A percentile compares a stretch with the other conserved stretches of the same genome.
These are phyloP conservation scores for Aspergillus chevalieri DNA, from an alignment of 2,329 filamentous ascomycete species.

Conservation along the genomic window DNA sequence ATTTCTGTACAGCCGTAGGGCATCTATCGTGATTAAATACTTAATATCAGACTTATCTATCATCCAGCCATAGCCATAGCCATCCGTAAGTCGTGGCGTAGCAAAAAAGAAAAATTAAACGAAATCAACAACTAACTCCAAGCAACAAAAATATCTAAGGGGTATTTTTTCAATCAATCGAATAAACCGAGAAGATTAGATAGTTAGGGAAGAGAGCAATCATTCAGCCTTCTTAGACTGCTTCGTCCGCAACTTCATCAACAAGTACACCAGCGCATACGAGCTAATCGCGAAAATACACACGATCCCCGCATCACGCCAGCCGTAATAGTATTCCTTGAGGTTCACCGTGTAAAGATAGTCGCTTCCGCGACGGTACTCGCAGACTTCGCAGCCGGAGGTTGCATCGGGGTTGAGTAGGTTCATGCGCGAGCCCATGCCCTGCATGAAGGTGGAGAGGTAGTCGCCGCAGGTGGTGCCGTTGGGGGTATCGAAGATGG, in stretches of 20 bases:
- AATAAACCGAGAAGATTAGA: not conserved
- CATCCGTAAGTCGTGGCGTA: no score
- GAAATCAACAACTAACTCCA: no score
- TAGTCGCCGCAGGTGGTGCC: constrained; percentile 54
- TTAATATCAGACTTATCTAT: no score
- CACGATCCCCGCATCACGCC: constrained; percentile 8
- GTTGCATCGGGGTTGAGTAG: constrained; percentile 56
- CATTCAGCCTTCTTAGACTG: constrained; percentile 1
- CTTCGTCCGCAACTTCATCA: constrained; percentile 3
- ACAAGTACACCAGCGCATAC: constrained; percentile 7
- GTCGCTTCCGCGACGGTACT: constrained; percentile 53
- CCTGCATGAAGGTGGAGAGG: constrained; percentile 45
- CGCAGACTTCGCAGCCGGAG: constrained; percentile 53
- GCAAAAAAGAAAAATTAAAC: no score
- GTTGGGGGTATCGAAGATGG: constrained; percentile 27
- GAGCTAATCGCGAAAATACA: constrained; percentile 7
- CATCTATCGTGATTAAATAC: no score
- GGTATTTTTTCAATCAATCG: not conserved
- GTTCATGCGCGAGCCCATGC: constrained; percentile 44
- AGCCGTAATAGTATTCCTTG: constrained; percentile 9
- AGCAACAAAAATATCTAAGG: no score
- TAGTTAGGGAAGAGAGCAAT: not conserved
- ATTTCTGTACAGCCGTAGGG: not conserved
- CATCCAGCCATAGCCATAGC: no score
- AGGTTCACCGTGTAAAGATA: constrained; percentile 54